Evolutionary conservation across 2,329 filamentous ascomycete genomes (phyloP).

Genomic region (Nakataea oryzae): DNA sequence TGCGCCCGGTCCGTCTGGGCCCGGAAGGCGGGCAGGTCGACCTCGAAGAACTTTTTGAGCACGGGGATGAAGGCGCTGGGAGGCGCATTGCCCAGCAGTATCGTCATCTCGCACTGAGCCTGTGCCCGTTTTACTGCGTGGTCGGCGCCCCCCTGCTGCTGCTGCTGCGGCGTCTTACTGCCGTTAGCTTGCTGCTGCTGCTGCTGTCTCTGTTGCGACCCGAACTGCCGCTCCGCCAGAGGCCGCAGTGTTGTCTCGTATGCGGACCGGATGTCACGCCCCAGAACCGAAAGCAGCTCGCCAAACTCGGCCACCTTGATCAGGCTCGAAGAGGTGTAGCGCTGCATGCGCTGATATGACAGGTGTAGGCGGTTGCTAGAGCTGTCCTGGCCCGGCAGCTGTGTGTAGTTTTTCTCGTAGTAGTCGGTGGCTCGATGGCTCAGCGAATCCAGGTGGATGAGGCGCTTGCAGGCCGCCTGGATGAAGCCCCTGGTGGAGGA

Average conservation of each 20-base stretch:
- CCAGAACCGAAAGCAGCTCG: conserved; percentile 41
- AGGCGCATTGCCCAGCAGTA: conserved; percentile 38
- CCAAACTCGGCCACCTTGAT: conserved; percentile 54
- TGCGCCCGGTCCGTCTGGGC: conserved; percentile 50
- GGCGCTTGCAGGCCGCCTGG: conserved; percentile 54
- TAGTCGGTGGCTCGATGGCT: conserved; percentile 38
- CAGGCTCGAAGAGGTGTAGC: conserved; percentile 36
- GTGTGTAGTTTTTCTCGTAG: conserved; percentile 27
- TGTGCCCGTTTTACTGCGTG: conserved; percentile 33
- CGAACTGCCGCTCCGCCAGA: conserved; percentile 19
- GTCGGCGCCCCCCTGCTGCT: conserved; percentile 27
- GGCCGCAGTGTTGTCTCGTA: conserved; percentile 36
- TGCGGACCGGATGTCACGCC: conserved; percentile 36
- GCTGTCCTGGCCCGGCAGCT: conserved; percentile 29
- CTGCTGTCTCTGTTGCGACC: conserved; percentile 28
- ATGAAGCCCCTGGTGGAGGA: conserved; percentile 67
- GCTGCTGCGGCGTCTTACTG: conserved; percentile 14
- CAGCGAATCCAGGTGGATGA: conserved; percentile 44
- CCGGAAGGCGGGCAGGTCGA: conserved; percentile 47
- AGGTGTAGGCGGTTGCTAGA: conserved; percentile 37
- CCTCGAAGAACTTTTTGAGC: conserved; percentile 54
- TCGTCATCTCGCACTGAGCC: conserved; percentile 36
- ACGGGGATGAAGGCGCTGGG: conserved; percentile 39
- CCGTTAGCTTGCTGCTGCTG: conserved; percentile 30
- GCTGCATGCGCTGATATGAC: conserved; percentile 43